phyloP scores from a whole-genome alignment of 768 basidiomycete species.

The Termitomyces sp. region DNA sequence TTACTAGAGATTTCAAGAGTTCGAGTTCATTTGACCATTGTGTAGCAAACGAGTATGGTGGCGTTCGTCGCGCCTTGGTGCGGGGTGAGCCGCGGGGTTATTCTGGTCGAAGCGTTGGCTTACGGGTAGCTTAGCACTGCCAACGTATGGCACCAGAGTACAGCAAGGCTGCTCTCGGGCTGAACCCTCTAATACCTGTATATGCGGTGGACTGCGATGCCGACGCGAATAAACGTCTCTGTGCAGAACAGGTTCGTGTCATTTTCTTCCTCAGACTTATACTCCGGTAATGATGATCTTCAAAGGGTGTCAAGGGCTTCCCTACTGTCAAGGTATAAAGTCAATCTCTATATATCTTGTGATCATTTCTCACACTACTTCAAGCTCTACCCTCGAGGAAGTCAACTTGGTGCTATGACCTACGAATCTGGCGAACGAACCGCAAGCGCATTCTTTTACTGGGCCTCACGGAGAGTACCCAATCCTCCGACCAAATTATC shows the following conservation, averaged over 20 bases:
- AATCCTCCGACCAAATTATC: constrained; percentile 62
- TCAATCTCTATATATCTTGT: neutral
- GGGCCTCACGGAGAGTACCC: constrained; percentile 71
- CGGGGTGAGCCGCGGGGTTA: constrained; percentile 48
- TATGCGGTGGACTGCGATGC: constrained; percentile 95
- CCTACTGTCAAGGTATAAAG: constrained; percentile 79
- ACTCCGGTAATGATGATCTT: neutral
- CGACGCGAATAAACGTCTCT: constrained; percentile 75
- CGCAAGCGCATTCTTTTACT: constrained; percentile 70
- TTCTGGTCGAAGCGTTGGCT: neutral
- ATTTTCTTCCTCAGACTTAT: neutral
- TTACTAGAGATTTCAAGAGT: neutral
- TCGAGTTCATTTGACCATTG: neutral
- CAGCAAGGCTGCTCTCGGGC: constrained; percentile 72
- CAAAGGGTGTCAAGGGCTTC: constrained; percentile 79
- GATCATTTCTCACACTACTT: constrained; percentile 2
- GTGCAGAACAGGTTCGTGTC: constrained; percentile 63
- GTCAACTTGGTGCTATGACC: constrained; percentile 51
- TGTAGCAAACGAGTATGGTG: constrained; percentile 70
- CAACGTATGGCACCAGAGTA: constrained; percentile 83
- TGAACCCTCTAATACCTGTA: constrained; percentile 79
- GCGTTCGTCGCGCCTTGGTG: constrained; percentile 98
- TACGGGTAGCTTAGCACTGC: constrained; percentile 59
- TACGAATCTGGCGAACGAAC: constrained; percentile 73
- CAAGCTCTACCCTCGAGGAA: constrained; percentile 78